Evolutionary conservation across 164 flowering plant genomes (phyloP), one percentile per base, ranked within the genome.

Genomic region (Stephania yunnanensis): DNA sequence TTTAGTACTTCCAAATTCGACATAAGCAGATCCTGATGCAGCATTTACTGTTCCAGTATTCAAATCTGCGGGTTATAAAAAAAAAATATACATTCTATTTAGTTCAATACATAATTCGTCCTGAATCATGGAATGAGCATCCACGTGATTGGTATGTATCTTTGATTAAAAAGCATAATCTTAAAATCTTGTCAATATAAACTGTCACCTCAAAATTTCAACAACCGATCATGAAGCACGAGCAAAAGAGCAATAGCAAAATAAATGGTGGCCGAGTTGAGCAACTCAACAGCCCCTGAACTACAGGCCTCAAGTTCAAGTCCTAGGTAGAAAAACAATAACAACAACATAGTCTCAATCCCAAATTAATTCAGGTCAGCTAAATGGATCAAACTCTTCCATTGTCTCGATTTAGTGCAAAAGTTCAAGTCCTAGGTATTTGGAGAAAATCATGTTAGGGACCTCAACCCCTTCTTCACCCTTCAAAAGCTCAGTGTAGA

Each of bases 21-120:
- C 98, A 82, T 90, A 93, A 79, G 99, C 97, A 78, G 99, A 95
- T 75, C 98, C 99, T 76, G 97, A 82, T 64, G 99, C 97, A 50
- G 98, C 80, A 84, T 82, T 93, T 70, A 92, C 98, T 12, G 92
- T 97, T 46, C 94, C 94, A 22, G 97, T 95, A 80, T 85, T 87
- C 81, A 95, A 81, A 87, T 88, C 97, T 95, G 89, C 80, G 87
- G 76, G 46, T 52, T 29, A 31, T 36, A 58, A 31, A 73, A 67
- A 46, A 46, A 36, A 36, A 36, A 36, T 36, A 36, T 36, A 4
- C 8, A 52, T 10, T 31, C 65, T 5, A 2, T 48, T 50, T 50
- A 50, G 4, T 7, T 50, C 11, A 50, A 4, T 50, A 50, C 15
- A 9, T 50, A 10, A 50, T 50, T 50, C 55, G 11, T 50, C 11